Base-by-base conservation (phyloP, 2,329 filamentous ascomycete genomes). In the Fusarium lyarnte region DNA sequence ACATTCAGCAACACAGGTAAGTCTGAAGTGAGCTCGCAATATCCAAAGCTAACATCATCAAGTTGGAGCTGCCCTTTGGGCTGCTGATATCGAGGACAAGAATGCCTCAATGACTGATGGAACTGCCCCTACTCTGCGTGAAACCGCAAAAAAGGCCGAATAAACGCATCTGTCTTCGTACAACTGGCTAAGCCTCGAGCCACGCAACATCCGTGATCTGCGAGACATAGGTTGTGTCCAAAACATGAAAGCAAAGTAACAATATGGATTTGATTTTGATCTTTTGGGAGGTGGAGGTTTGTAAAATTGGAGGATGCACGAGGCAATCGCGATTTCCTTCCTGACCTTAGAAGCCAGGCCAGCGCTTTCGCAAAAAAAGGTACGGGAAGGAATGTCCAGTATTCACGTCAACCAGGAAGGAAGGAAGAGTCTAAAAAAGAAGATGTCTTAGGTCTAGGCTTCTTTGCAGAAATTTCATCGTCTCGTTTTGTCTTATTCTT, bases 61-160 rank as follows among this genome's bases (percentile, higher is more conserved):
- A 91, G 94, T 97, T 65, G 95, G 94, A 12, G 95, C 95, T 59
- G 95, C 95, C 12, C 84, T 98, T n/a, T 98, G 94, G 94, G 95
- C 95, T 43, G 93, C 94, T 23, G 94, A 97, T 80, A 89, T 97
- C 65, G 94, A 97, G 81, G 80, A 82, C 33, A 85, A 86, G 74
- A 83, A 84, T 62, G 85, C 81, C 14, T 80, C 81, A 43, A 88
- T 88, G 85, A 83, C 84, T 14, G 78, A 83, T 58, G 81, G 84
- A 67, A 88, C 86, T 19, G 86, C 86, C n/a, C 87, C 87, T 3
- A 81, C 78, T 19, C 78, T 89, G 46, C 82, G 85, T 47, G 85
- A 87, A 71, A 81, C 84, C 45, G 86, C 85, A 36, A 84, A 85
- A 74, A 85, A 87, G 70, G 83, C 82, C 67, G 84, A 88, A 74